phyloP scores from a whole-genome alignment of 1,139 yeast species.

The Zygosaccharomyces pseudobailii region DNA sequence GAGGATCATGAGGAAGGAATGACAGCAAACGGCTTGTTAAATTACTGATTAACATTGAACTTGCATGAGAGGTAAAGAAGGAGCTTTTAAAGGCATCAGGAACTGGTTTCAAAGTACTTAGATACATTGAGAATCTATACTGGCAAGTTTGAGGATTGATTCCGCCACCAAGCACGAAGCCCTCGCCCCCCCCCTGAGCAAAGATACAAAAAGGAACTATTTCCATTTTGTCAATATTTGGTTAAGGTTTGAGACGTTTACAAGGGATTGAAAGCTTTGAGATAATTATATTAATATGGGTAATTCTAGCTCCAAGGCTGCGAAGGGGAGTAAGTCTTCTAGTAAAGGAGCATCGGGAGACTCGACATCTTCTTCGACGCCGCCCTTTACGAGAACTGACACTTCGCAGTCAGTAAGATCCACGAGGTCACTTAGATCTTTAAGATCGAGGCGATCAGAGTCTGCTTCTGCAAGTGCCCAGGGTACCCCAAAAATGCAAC shows the following conservation, averaged over 20 bases:
- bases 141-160: background rate
- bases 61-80: background rate
- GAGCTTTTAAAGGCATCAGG: background rate
- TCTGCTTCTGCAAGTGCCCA: constrained; percentile 15
- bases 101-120: background rate
- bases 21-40: constrained; percentile 5
- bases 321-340: constrained; percentile 13
- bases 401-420: constrained; percentile 51
- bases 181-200: background rate
- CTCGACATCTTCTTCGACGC: constrained; percentile 29
- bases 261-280: background rate
- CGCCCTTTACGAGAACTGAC: constrained; percentile 50
- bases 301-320: constrained; percentile 31
- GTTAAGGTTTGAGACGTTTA: background rate
- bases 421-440: constrained; percentile 45
- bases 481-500: constrained; percentile 1
- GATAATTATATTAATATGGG: constrained; percentile 21
- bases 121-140: background rate
- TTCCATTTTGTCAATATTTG: background rate
- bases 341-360: constrained; percentile 13
- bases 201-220: background rate
- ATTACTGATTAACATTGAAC: background rate
- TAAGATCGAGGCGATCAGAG: constrained; percentile 37
- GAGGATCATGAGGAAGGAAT: constrained; percentile 2
- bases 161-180: background rate